phyloP scores from a whole-genome alignment of 2,329 filamentous ascomycete genomes.

The Exophiala sp. region DNA sequence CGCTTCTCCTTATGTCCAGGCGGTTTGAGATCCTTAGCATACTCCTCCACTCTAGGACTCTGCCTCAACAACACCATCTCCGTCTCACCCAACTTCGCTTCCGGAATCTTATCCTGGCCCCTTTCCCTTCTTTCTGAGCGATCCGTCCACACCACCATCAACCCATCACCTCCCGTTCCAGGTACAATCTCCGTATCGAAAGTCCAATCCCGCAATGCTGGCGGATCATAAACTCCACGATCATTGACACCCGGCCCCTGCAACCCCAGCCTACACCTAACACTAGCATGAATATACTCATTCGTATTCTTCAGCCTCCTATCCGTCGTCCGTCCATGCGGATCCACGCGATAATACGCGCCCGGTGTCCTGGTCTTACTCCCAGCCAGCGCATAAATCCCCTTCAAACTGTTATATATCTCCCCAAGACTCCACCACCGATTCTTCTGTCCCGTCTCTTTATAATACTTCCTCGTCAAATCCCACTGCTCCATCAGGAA shows the following conservation, averaged over 20 bases:
- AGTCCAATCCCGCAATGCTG: slow-evolving; percentile 28
- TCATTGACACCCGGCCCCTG: slow-evolving; percentile 26
- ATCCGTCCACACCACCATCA: slow-evolving; percentile 28
- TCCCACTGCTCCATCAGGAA: slow-evolving; percentile 26
- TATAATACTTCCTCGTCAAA: slow-evolving; percentile 24
- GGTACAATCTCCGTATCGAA: slow-evolving; percentile 21
- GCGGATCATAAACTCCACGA: slow-evolving; percentile 26
- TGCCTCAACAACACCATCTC: slow-evolving; percentile 26
- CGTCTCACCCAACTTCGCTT: slow-evolving; percentile 24
- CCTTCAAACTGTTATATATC: slow-evolving; percentile 28
- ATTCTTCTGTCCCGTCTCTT: slow-evolving; percentile 23
- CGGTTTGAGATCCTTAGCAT: slow-evolving; percentile 17
- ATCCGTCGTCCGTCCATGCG: slow-evolving; percentile 21
- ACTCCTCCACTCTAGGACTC: slow-evolving; percentile 24
- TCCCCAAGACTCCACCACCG: slow-evolving; percentile 29
- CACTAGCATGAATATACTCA: slow-evolving; percentile 32
- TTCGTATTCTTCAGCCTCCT: slow-evolving; percentile 30
- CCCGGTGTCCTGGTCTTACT: slow-evolving; percentile 29
- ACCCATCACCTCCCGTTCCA: slow-evolving; percentile 22
- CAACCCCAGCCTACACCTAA: slow-evolving; percentile 27
- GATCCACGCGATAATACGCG: slow-evolving; percentile 28
- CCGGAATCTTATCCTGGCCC: slow-evolving; percentile 27
- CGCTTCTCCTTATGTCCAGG: slow-evolving; percentile 18
- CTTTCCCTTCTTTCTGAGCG: slow-evolving; percentile 15
- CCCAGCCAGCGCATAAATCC: slow-evolving; percentile 26